Conservation (phyloP, 2,329 filamentous ascomycete species). For the Cadophora sp. region DNA sequence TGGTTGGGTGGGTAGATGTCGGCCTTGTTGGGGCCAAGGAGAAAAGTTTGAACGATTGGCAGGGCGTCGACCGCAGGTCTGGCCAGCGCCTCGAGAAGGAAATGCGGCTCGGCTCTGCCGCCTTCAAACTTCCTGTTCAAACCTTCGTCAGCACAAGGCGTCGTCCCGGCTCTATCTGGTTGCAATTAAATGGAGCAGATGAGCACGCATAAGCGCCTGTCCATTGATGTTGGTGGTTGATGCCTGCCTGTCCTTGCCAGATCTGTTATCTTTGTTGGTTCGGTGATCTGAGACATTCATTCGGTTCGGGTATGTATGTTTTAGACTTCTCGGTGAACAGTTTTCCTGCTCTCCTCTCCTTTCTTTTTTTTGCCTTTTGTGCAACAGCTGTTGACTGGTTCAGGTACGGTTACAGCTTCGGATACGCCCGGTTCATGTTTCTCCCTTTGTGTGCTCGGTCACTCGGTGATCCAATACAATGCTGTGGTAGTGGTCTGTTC, state of each 20-base stretch:
- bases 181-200: background rate
- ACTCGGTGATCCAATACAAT: background rate
- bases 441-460: background rate
- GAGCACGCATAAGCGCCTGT: background rate
- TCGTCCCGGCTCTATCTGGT: background rate
- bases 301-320: background rate
- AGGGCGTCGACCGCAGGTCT: constrained; percentile 12
- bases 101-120: constrained; percentile 12
- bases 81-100: constrained; percentile 18
- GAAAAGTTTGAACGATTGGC: constrained; percentile 17
- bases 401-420: background rate
- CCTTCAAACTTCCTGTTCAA: background rate
- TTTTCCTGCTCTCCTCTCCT: background rate
- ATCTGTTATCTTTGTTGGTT: background rate
- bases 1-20: background rate
- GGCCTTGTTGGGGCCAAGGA: background rate
- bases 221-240: background rate
- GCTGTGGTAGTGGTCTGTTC: constrained; percentile 5
- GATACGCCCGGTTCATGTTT: constrained; percentile 6
- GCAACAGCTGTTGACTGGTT: background rate
- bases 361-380: constrained; percentile 5
- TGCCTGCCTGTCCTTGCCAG: constrained; percentile 5
- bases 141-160: background rate
- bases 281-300: constrained; percentile 17
- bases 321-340: background rate